phyloP scores from a whole-genome alignment of 2,329 filamentous ascomycete genomes.

The Cryphonectria carpinicola region DNA sequence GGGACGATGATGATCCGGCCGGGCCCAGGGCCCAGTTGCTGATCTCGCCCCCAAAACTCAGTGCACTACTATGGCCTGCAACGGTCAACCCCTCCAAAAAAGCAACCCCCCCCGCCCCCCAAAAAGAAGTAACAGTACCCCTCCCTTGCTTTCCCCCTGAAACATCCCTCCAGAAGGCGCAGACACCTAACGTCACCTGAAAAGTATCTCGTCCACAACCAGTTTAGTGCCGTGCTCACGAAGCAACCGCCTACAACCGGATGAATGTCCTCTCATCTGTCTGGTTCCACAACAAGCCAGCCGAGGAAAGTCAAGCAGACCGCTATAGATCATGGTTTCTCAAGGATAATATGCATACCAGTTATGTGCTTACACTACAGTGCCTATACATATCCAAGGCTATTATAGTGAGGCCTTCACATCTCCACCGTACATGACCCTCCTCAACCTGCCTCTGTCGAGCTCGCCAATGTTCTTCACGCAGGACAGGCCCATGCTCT shows the following conservation, averaged over 20 bases:
- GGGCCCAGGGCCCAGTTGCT: not conserved
- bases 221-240: not conserved
- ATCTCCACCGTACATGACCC: conserved; percentile 40
- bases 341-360: not conserved
- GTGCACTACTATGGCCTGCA: no score
- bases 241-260: not conserved
- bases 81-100: no score
- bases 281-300: no score
- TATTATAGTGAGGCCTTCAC: conserved; percentile 27
- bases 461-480: conserved; percentile 48
- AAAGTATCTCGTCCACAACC: not conserved
- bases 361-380: not conserved
- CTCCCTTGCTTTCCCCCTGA: not conserved
- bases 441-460: conserved; percentile 40
- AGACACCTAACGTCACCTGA: not conserved
- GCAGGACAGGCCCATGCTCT: conserved; percentile 59
- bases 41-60: not conserved
- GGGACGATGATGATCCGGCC: not conserved
- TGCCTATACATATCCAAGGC: not conserved
- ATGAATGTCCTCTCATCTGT: no score
- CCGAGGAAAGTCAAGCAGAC: not conserved
- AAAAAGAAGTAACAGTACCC: no score
- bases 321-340: not conserved
- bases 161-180: not conserved
- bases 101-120: no score